These are phyloP conservation scores for Ustilago trichophora DNA, from an alignment of 1,284 basidiomycete genomes.

Conservation along the genomic window DNA sequence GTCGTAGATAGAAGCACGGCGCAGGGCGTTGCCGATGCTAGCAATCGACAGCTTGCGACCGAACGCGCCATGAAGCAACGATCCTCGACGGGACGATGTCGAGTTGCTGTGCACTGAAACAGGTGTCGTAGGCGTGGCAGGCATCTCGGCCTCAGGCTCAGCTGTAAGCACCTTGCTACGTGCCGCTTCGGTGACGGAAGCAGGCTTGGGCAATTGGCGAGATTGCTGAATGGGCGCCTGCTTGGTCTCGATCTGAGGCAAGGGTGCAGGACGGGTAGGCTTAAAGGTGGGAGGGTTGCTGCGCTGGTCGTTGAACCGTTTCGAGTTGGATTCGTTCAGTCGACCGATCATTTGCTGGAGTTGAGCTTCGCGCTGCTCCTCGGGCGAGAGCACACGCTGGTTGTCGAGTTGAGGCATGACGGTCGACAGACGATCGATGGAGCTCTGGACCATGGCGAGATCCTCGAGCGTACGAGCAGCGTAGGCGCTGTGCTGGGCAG, in stretches of 20 bases:
- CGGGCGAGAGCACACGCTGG: slow-evolving; percentile 44
- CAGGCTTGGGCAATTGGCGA: not conserved
- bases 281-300: slow-evolving; percentile 27
- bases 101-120: slow-evolving; percentile 12
- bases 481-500: slow-evolving; percentile 44
- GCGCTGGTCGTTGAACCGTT: slow-evolving; percentile 49
- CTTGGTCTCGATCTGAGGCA: not conserved
- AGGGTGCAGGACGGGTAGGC: slow-evolving; percentile 18
- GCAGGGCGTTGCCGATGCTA: slow-evolving; percentile 33
- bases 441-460: slow-evolving; percentile 45
- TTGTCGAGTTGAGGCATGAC: slow-evolving; percentile 52
- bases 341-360: slow-evolving; percentile 34
- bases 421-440: slow-evolving; percentile 46
- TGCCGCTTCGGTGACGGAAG: not conserved
- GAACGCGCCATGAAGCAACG: slow-evolving; percentile 13
- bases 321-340: slow-evolving; percentile 19
- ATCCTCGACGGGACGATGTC: slow-evolving; percentile 14
- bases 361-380: slow-evolving; percentile 28
- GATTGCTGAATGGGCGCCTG: not conserved
- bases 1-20: slow-evolving; percentile 38
- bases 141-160: slow-evolving; percentile 6
- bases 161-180: not conserved
- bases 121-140: slow-evolving; percentile 19
- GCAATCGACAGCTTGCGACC: slow-evolving; percentile 40
- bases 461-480: slow-evolving; percentile 47